Conservation (phyloP, 1,284 basidiomycete genomes). For the Phellinidium pouzarii region DNA sequence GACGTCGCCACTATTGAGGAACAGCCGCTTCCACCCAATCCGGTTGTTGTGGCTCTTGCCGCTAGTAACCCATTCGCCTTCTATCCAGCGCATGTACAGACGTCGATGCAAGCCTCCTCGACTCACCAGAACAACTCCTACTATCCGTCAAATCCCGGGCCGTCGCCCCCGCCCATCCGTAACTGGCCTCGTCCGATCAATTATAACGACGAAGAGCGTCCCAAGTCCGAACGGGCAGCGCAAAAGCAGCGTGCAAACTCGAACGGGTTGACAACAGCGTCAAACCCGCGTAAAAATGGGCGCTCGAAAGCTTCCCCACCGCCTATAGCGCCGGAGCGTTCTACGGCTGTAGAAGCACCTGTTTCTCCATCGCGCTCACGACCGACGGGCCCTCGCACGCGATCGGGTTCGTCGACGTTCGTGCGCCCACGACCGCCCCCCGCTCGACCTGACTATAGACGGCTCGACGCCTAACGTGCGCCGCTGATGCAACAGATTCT, state of each 20-base stretch:
- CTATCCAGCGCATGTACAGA: conserved; percentile 29
- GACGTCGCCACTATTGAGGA: conserved; percentile 25
- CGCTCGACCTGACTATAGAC: conserved; percentile 27
- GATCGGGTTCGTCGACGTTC: conserved; percentile 32
- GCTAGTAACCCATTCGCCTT: conserved; percentile 20
- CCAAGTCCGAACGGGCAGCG: conserved; percentile 9
- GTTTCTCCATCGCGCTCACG: conserved; percentile 11
- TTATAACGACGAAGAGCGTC: conserved; percentile 14
- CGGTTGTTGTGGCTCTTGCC: conserved; percentile 19
- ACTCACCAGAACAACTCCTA: conserved; percentile 9
- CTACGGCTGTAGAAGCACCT: not conserved
- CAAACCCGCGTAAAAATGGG: conserved; percentile 2
- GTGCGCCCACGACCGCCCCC: conserved; percentile 28
- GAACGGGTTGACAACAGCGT: conserved; percentile 1
- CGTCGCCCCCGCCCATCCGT: conserved; percentile 44
- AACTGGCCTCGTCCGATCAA: conserved; percentile 45
- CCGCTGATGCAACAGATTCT: not conserved
- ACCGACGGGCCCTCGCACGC: conserved; percentile 32
- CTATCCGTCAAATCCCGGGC: conserved; percentile 16
- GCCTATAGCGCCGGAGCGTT: conserved; percentile 3
- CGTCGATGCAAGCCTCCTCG: conserved; percentile 15
- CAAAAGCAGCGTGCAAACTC: conserved; percentile 12
- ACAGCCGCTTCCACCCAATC: conserved; percentile 22
- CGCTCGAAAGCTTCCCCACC: conserved; percentile 3
- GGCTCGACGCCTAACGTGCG: conserved; percentile 14